phyloP scores from a whole-genome alignment of 768 basidiomycete species.

The Fibroporia radiculosa region DNA sequence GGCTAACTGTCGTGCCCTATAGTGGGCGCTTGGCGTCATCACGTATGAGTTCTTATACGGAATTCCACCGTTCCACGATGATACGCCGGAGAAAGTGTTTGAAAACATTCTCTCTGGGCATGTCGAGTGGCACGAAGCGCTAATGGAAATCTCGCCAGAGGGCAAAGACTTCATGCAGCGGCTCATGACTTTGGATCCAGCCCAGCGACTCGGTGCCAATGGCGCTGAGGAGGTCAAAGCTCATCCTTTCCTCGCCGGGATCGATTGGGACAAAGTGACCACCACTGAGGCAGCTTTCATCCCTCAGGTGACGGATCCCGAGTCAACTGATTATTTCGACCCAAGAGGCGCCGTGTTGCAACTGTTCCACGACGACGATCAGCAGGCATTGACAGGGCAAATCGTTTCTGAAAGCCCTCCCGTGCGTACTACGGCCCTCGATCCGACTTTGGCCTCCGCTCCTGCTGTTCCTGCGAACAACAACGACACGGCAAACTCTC shows the following conservation, averaged over 20 bases:
- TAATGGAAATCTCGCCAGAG: constrained; percentile 78
- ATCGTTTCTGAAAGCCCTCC: constrained; percentile 36
- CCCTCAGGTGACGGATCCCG: constrained; percentile 89
- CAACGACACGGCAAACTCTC: constrained; percentile 37
- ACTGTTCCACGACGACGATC: constrained; percentile 87
- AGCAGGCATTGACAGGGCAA: constrained; percentile 44
- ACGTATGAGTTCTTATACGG: constrained; percentile 98
- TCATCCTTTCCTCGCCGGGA: constrained; percentile 83
- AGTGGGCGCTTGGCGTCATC: constrained; percentile 99
- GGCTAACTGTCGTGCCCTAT: constrained; percentile 12
- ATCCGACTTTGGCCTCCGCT: constrained; percentile 15
- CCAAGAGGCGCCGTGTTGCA: constrained; percentile 88
- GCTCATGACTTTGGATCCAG: constrained; percentile 75
- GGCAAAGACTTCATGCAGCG: constrained; percentile 86
- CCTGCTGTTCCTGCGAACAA: constrained; percentile 30
- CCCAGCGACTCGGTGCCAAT: constrained; percentile 70
- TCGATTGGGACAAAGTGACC: constrained; percentile 92
- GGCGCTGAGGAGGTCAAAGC: constrained; percentile 91
- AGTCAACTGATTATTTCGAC: constrained; percentile 99
- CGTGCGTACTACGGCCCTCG: constrained; percentile 24
- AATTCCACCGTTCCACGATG: constrained; percentile 95
- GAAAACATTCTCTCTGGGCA: constrained; percentile 95
- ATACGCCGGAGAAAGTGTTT: constrained; percentile 95
- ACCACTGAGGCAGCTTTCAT: constrained; percentile 90
- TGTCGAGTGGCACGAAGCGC: constrained; percentile 95